phyloP scores from a whole-genome alignment of 495 filamentous ascomycete genomes.

The Astrothelium subdiscretum region DNA sequence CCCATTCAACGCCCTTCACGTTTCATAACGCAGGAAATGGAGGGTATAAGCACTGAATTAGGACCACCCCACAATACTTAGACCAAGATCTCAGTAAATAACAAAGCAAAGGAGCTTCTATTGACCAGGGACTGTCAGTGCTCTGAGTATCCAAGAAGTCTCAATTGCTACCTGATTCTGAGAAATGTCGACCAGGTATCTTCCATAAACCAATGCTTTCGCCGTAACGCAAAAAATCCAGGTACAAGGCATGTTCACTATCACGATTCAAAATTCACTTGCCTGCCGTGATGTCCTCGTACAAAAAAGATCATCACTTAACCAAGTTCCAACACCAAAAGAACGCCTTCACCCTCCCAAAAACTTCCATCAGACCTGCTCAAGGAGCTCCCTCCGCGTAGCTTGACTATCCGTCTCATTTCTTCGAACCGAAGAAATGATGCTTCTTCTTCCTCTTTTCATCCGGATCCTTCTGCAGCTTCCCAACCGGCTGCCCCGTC shows the following conservation, averaged over 20 bases:
- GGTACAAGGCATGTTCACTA: neutral
- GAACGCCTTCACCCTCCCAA: neutral
- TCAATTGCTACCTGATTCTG: neutral
- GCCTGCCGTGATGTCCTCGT: neutral
- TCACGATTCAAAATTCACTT: neutral
- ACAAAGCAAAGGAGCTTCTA: too few relatives aligned
- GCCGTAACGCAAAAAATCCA: neutral
- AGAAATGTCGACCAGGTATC: too few relatives aligned
- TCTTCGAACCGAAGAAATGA: conserved; percentile 63
- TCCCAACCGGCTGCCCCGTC: conserved; percentile 31
- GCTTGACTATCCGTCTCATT: neutral
- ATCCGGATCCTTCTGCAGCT: conserved; percentile 40
- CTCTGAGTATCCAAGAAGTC: neutral
- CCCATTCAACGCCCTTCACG: too few relatives aligned
- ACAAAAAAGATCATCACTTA: neutral
- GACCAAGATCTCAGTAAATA: too few relatives aligned
- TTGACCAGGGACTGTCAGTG: too few relatives aligned
- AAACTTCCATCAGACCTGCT: neutral
- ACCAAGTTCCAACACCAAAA: neutral
- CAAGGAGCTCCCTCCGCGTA: too few relatives aligned
- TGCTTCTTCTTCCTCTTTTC: conserved; percentile 61
- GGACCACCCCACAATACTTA: too few relatives aligned
- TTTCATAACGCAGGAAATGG: too few relatives aligned
- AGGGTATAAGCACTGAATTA: too few relatives aligned
- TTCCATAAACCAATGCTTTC: neutral